Percentiles rank a stretch among this genome's conserved stretches.
phyloP scores from a whole-genome alignment of 2,329 filamentous ascomycete species.

The Penicillium corylophilum region DNA sequence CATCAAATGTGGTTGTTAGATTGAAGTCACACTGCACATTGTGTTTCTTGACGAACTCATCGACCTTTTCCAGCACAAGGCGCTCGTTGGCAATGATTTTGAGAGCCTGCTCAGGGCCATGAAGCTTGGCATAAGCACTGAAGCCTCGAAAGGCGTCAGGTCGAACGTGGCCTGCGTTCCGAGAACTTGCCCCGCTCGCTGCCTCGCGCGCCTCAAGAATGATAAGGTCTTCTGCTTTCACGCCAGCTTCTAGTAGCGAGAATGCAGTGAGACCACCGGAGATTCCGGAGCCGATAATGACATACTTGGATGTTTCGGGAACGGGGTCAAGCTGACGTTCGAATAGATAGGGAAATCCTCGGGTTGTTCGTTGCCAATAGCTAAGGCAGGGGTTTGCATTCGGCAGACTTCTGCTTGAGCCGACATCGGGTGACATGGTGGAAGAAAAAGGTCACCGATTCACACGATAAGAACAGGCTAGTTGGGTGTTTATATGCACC shows the following conservation, averaged over 20 bases:
- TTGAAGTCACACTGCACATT: slow-evolving; percentile 49
- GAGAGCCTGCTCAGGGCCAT: slow-evolving; percentile 46
- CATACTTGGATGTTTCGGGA: slow-evolving; percentile 11
- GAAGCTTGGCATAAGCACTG: slow-evolving; percentile 42
- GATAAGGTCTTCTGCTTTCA: slow-evolving; percentile 15
- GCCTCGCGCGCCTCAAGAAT: slow-evolving; percentile 25
- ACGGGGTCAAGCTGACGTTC: slow-evolving; percentile 8
- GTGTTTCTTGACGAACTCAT: slow-evolving; percentile 44
- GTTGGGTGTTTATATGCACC: not conserved
- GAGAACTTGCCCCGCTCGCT: slow-evolving; percentile 23
- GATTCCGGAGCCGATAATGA: slow-evolving; percentile 22
- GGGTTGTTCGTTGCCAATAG: slow-evolving; percentile 32
- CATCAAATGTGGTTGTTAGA: slow-evolving; percentile 49
- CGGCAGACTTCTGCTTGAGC: slow-evolving; percentile 22
- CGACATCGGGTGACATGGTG: not conserved
- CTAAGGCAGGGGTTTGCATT: slow-evolving; percentile 32
- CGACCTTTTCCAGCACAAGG: slow-evolving; percentile 41
- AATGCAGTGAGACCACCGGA: slow-evolving; percentile 20
- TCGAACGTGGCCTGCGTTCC: slow-evolving; percentile 25
- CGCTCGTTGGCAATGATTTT: slow-evolving; percentile 50
- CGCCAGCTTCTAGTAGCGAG: slow-evolving; percentile 17
- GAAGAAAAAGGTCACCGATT: not conserved
- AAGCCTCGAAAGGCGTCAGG: slow-evolving; percentile 52
- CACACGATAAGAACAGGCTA: not conserved
- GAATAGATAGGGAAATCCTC: slow-evolving; percentile 16